Percentiles rank a stretch among this genome's conserved stretches.
Conservation (phyloP, 192 early-diverging fungal genomes). For the Rhizophlyctis rosea region DNA sequence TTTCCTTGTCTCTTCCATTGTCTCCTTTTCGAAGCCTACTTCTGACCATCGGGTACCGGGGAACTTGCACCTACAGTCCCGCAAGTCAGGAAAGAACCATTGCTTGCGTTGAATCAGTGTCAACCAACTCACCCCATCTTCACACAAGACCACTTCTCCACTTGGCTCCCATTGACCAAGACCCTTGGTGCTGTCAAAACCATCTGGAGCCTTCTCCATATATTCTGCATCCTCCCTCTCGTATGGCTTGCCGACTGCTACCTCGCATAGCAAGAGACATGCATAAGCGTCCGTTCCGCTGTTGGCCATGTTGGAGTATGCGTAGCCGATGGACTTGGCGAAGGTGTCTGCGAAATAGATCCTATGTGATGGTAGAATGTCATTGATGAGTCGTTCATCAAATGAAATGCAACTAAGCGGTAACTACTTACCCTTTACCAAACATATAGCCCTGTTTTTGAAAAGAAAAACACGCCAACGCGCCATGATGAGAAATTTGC, state of each 20-base stretch:
- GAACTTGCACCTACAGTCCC: slow-evolving; percentile 8
- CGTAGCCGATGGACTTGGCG: slow-evolving; percentile 61
- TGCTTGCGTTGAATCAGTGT: slow-evolving; percentile 15
- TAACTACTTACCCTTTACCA: slow-evolving; percentile 70
- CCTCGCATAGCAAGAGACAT: slow-evolving; percentile 70
- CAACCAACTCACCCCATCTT: slow-evolving; percentile 30
- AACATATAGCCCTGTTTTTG: slow-evolving; percentile 79
- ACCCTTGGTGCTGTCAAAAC: slow-evolving; percentile 24
- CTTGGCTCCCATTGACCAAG: slow-evolving; percentile 18
- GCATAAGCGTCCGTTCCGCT: slow-evolving; percentile 16
- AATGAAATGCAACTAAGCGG: background rate
- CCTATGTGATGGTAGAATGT: background rate
- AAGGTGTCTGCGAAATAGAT: slow-evolving; percentile 75
- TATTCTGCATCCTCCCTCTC: slow-evolving; percentile 24
- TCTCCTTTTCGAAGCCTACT: slow-evolving; percentile 11
- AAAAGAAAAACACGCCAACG: no score
- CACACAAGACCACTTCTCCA: background rate
- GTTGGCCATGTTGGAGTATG: slow-evolving; percentile 28
- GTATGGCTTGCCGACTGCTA: slow-evolving; percentile 53
- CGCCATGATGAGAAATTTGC: no score
- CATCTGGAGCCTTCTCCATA: slow-evolving; percentile 15
- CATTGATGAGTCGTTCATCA: background rate
- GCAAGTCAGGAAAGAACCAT: slow-evolving; percentile 20
- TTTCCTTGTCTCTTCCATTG: slow-evolving; percentile 1
- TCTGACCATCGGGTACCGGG: slow-evolving; percentile 14